phyloP scores from a whole-genome alignment of 2,329 filamentous ascomycete genomes.

The Paecilomyces niveus region DNA sequence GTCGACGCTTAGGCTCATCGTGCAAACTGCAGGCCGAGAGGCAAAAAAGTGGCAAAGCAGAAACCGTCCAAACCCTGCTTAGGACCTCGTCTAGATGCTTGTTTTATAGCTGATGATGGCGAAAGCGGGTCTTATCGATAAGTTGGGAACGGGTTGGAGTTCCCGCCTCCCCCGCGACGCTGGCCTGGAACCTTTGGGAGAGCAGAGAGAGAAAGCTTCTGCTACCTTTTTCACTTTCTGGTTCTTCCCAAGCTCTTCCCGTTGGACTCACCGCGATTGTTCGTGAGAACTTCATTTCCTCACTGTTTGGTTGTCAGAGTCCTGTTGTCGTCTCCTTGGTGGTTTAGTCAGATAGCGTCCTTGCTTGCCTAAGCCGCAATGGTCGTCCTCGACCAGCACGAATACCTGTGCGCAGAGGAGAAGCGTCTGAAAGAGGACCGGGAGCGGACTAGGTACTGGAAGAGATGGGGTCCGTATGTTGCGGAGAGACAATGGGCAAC shows the following conservation, averaged over 20 bases:
- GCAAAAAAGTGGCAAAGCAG: background rate
- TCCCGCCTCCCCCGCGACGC: background rate
- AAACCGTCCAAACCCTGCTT: background rate
- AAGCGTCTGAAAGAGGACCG: slow-evolving; percentile 80
- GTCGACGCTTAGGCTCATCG: background rate
- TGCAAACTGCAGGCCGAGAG: background rate
- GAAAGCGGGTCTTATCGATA: background rate
- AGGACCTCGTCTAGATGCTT: background rate
- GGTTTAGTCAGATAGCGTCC: background rate
- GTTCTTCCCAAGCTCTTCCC: background rate
- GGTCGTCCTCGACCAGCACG: slow-evolving; percentile 84
- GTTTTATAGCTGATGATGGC: background rate
- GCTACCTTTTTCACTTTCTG: background rate
- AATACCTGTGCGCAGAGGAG: slow-evolving; percentile 85
- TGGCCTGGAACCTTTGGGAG: background rate
- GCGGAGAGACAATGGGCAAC: slow-evolving; percentile 95
- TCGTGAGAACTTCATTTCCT: background rate
- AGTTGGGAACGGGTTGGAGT: background rate
- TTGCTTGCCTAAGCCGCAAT: slow-evolving; percentile 41
- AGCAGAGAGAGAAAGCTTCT: background rate
- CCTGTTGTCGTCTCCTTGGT: background rate
- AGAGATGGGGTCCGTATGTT: slow-evolving; percentile 94
- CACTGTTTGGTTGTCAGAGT: background rate
- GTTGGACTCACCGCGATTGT: background rate
- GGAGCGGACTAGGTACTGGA: slow-evolving; percentile 85